phyloP scores from a whole-genome alignment of 768 basidiomycete species.

The Cystofilobasidium capitatum region DNA sequence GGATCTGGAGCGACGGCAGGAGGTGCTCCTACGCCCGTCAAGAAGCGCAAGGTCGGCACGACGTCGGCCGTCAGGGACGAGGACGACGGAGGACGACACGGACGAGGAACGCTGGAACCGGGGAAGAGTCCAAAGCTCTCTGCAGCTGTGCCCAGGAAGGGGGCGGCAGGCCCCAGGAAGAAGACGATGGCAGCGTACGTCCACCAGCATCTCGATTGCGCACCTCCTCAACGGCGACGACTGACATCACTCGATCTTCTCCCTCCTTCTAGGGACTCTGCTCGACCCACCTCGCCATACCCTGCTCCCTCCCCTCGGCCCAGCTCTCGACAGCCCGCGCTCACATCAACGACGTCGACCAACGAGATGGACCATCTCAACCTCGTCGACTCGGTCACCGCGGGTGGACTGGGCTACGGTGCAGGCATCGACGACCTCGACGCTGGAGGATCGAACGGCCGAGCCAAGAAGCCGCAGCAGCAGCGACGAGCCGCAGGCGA shows the following conservation, averaged over 20 bases:
- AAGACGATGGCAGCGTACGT: constrained; percentile 13
- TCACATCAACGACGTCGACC: neutral
- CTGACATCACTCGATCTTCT: neutral
- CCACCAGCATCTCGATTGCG: neutral
- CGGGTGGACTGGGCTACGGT: constrained; percentile 9
- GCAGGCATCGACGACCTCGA: constrained; percentile 21
- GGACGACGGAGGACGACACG: constrained; percentile 14
- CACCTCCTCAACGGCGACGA: too few relatives aligned
- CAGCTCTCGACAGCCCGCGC: neutral
- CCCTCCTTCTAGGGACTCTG: neutral
- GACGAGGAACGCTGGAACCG: constrained; percentile 1
- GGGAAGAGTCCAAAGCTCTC: constrained; percentile 10
- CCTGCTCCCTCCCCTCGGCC: constrained; percentile 12
- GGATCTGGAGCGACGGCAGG: neutral
- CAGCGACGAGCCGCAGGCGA: constrained; percentile 26
- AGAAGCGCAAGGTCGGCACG: constrained; percentile 3
- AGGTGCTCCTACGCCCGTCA: constrained; percentile 13
- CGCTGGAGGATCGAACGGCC: constrained; percentile 17
- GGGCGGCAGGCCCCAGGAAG: neutral
- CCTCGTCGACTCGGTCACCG: constrained; percentile 19
- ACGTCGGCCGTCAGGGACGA: neutral
- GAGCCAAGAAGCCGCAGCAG: constrained; percentile 1
- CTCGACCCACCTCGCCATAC: constrained; percentile 5
- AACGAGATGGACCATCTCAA: constrained; percentile 13
- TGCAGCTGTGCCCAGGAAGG: constrained; percentile 15